Evolutionary conservation across 2,329 filamentous ascomycete genomes (phyloP).

Genomic region (Ascochyta koolunga): DNA sequence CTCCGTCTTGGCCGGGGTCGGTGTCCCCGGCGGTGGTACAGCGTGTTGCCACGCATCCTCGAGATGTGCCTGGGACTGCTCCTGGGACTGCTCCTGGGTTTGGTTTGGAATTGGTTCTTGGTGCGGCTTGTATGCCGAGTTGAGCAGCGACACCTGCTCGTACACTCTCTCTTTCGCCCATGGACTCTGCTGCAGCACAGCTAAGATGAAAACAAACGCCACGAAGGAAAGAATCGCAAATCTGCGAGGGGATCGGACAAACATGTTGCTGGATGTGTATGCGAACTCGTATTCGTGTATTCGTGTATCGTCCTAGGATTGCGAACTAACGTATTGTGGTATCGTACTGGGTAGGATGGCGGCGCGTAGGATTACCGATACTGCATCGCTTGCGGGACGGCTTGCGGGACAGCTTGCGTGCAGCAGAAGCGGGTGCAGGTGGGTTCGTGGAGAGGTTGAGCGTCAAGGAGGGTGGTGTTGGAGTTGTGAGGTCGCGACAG

Average conservation of each 20-base stretch:
- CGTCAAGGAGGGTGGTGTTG: slow-evolving; percentile 15
- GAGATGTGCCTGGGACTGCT: slow-evolving; percentile 21
- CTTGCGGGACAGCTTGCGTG: slow-evolving; percentile 1
- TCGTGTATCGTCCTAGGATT: slow-evolving; percentile 17
- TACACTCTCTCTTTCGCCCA: slow-evolving; percentile 35
- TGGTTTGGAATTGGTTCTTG: slow-evolving; percentile 21
- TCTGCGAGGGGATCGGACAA: slow-evolving; percentile 47
- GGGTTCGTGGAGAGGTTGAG: slow-evolving; percentile 1
- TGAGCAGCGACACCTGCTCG: slow-evolving; percentile 34
- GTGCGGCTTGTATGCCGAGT: slow-evolving; percentile 15
- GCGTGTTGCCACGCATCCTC: slow-evolving; percentile 33
- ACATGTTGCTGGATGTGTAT: slow-evolving; percentile 31
- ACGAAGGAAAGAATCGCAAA: slow-evolving; percentile 46
- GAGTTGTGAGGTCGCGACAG: slow-evolving; percentile 5
- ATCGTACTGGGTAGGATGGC: slow-evolving; percentile 17
- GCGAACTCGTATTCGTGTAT: slow-evolving; percentile 29
- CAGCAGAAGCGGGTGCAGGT: slow-evolving; percentile 13
- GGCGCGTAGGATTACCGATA: slow-evolving; percentile 25
- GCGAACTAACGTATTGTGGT: slow-evolving; percentile 25
- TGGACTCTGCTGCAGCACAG: slow-evolving; percentile 37
- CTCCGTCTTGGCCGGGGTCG: neutral
- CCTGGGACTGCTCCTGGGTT: slow-evolving; percentile 12
- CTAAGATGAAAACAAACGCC: slow-evolving; percentile 41
- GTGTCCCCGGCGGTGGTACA: slow-evolving; percentile 18
- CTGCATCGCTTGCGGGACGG: slow-evolving; percentile 25